These are phyloP conservation scores for Ophiostoma populinum DNA, from an alignment of 2,329 filamentous ascomycete genomes.

Conservation along the genomic window DNA sequence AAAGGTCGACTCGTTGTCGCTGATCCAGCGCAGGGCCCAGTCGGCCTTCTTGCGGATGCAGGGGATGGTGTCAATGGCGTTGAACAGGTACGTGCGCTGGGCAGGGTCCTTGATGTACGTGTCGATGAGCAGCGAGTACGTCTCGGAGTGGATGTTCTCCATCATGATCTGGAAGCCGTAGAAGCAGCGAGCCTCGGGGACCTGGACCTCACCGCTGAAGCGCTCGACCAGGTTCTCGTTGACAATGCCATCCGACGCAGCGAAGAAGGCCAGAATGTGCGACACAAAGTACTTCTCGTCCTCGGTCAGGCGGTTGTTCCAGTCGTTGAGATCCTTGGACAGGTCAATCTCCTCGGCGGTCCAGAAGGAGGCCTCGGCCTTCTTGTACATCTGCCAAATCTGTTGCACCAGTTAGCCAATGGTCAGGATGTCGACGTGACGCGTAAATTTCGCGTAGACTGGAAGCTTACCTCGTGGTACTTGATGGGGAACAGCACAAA, in stretches of 20 bases:
- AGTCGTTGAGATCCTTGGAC: conserved; percentile 97
- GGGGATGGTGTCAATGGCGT: conserved; percentile 96
- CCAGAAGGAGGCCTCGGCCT: conserved; percentile 99
- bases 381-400: conserved; percentile 99
- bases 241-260: conserved; percentile 95
- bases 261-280: conserved; percentile 97
- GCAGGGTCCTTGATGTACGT: conserved; percentile 97
- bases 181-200: conserved; percentile 97
- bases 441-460: conserved; percentile 17
- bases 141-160: conserved; percentile 99
- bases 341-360: conserved; percentile 98
- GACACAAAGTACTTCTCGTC: conserved; percentile 98
- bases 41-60: conserved; percentile 98
- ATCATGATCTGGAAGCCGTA: conserved; percentile 99
- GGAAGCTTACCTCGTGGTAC: conserved; percentile 71
- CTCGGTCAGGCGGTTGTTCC: conserved; percentile 93
- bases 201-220: conserved; percentile 91
- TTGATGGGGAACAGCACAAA: conserved; percentile 99
- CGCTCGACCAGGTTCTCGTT: conserved; percentile 98
- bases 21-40: conserved; percentile 92
- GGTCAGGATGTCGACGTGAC: conserved; percentile 15
- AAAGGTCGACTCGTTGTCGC: conserved; percentile 84
- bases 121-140: conserved; percentile 96
- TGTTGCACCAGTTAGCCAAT: conserved; percentile 25
- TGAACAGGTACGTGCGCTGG: conserved; percentile 89